These are phyloP conservation scores for Combretum micranthum DNA, from an alignment of 345 rosid genomes.

Conservation along the genomic window DNA sequence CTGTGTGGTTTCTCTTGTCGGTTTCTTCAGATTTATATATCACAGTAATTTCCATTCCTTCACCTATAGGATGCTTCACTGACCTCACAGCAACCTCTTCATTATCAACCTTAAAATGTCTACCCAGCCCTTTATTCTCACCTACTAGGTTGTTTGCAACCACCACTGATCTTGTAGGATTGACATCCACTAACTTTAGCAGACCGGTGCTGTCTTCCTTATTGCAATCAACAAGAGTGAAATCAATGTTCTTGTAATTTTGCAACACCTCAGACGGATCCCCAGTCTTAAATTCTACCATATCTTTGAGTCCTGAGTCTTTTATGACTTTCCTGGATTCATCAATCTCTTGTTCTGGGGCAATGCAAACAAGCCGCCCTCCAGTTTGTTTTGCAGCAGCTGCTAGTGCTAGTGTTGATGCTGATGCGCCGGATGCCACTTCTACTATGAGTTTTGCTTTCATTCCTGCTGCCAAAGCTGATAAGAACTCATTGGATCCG, in stretches of 20 bases:
- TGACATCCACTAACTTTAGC: constrained; percentile 26
- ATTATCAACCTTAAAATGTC: constrained; percentile 18
- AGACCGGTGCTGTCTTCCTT: constrained; percentile 21
- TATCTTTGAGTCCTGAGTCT: constrained; percentile 30
- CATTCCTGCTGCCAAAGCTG: constrained; percentile 47
- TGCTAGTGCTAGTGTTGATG: constrained; percentile 41
- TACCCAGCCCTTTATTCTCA: constrained; percentile 27
- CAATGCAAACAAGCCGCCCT: constrained; percentile 37
- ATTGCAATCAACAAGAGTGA: constrained; percentile 36
- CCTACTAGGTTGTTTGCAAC: constrained; percentile 38
- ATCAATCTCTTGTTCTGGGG: constrained; percentile 23
- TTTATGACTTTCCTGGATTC: constrained; percentile 23
- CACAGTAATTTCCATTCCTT: constrained; percentile 38
- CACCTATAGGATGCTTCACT: constrained; percentile 32
- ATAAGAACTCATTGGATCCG: constrained; percentile 40
- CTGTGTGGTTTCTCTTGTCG: constrained; percentile 8
- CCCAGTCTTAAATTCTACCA: constrained; percentile 33
- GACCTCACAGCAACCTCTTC: constrained; percentile 30
- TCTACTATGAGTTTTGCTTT: constrained; percentile 42
- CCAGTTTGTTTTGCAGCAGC: constrained; percentile 42
- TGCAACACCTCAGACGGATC: constrained; percentile 29
- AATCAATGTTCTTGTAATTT: constrained; percentile 28
- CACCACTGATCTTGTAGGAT: constrained; percentile 27
- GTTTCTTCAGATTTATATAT: constrained; percentile 16
- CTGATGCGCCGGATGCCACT: constrained; percentile 24